Evolutionary conservation across 768 basidiomycete species (phyloP).

Genomic region (Naganishia kalamii): DNA sequence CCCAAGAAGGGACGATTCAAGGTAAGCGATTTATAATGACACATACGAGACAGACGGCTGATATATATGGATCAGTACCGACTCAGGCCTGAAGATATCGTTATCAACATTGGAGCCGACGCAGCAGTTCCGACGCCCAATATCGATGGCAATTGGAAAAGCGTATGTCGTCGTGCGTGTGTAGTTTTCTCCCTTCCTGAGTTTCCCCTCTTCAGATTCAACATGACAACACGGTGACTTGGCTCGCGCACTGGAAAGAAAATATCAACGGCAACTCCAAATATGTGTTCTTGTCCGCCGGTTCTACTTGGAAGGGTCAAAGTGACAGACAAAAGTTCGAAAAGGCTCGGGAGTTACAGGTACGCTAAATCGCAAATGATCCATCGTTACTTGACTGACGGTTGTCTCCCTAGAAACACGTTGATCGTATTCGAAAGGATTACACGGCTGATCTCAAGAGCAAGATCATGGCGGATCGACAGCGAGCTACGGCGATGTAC

Average conservation of each 20-base stretch:
- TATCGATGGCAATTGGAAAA: conserved; percentile 74
- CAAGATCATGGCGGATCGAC: conserved; percentile 89
- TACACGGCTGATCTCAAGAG: conserved; percentile 76
- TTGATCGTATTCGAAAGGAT: conserved; percentile 82
- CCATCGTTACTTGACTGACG: neutral
- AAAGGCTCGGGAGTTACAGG: conserved; percentile 93
- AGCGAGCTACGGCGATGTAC: conserved; percentile 98
- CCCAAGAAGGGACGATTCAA: conserved; percentile 72
- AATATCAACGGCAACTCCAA: conserved; percentile 93
- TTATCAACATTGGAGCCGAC: conserved; percentile 80
- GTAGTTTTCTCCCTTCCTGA: neutral
- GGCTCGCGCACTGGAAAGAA: conserved; percentile 98
- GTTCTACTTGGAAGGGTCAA: conserved; percentile 94
- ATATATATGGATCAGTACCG: conserved; percentile 69
- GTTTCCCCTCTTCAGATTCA: conserved; percentile 28
- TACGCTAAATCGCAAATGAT: conserved; percentile 43
- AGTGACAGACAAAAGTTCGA: conserved; percentile 97
- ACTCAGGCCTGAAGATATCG: conserved; percentile 89
- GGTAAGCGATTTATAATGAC: neutral
- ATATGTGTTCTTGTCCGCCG: conserved; percentile 97
- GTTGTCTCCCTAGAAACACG: conserved; percentile 61
- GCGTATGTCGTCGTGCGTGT: neutral
- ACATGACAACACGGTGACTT: conserved; percentile 94
- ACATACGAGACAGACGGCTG: conserved; percentile 41
- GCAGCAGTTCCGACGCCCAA: conserved; percentile 77